A percentile compares a stretch with the other conserved stretches of the same genome.
Conservation (phyloP, 441 rosid genomes). For the Jatropha multifida region DNA sequence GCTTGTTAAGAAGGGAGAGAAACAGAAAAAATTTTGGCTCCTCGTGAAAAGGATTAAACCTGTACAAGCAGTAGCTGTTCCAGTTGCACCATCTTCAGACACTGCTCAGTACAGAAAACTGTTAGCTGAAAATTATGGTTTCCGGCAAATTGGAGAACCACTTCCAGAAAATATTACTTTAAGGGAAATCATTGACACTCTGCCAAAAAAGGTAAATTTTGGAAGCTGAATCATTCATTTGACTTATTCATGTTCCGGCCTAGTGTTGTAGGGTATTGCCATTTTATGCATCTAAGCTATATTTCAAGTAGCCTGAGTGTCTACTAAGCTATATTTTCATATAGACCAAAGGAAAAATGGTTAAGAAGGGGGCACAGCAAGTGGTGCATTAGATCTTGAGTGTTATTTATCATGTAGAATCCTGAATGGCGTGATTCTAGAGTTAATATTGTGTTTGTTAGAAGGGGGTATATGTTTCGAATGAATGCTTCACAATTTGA, state of each 20-base stretch:
- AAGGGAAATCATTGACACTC: constrained; percentile 71
- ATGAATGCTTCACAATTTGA: constrained; percentile 3
- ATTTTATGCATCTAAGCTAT: not conserved
- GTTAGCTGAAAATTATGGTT: constrained; percentile 75
- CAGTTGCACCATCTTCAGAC: constrained; percentile 56
- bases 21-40: constrained; percentile 27
- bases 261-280: not conserved
- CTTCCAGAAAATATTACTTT: constrained; percentile 76
- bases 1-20: constrained; percentile 38
- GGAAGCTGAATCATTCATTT: not conserved
- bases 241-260: not conserved
- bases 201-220: constrained; percentile 64
- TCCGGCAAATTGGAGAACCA: constrained; percentile 78
- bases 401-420: not conserved
- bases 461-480: not conserved
- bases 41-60: constrained; percentile 37
- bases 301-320: not conserved
- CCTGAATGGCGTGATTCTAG: not conserved
- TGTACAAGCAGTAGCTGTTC: constrained; percentile 66
- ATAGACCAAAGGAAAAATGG: not conserved
- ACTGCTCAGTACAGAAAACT: constrained; percentile 58
- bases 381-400: not conserved
- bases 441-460: not conserved
- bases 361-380: not conserved
- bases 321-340: not conserved